Evolutionary conservation across 805 yeast species (phyloP), one percentile per base, ranked within the genome.

Genomic region (Cyberlindnera mississippiensis): DNA sequence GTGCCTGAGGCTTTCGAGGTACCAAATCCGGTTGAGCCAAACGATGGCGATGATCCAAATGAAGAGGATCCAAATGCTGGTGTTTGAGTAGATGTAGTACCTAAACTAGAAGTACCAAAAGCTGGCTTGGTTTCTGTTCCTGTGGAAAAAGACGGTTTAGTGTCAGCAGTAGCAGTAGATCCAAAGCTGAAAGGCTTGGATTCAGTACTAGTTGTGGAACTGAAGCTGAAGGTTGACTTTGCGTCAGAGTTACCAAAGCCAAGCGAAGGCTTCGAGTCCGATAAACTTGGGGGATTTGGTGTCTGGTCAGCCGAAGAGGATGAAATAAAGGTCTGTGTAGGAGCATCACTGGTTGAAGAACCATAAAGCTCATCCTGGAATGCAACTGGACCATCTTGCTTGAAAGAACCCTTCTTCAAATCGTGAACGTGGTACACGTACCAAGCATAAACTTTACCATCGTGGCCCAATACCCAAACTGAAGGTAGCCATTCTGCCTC

Each of bases 371-470:
- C 40, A 35, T 41, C 33, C 33, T 44, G 45, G 22, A 36, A 45
- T 3, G 44, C 40, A 8, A 39, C 15, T 2, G 50, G 47, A 11
- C 49, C 49, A 34, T 51, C 49, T 22, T 66, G 46, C 45, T 57
- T 49, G 50, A 61, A 56, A 22, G 58, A 18, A 26, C 62, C 44
- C 15, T 62, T 49, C 29, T 71, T 71, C 14, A 83, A 65, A 1
- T 77, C 83, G 2, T 64, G 60, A 16, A 72, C 63, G 51, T 81
- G 78, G 58, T 78, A 80, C 1, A 86, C 52, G 61, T 83, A 73
- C 84, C 91, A 85, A 4, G 75, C 69, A 32, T 77, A 61, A 18
- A 87, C 56, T 27, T 62, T 67, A 29, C 95, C 95, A 43, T 74
- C 73, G 50, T 81, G 74, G 35, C 81, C 80, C 44, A 86, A 60